These are phyloP conservation scores for Orbilia quercus DNA, from an alignment of 2,329 filamentous ascomycete species.

Conservation along the genomic window DNA sequence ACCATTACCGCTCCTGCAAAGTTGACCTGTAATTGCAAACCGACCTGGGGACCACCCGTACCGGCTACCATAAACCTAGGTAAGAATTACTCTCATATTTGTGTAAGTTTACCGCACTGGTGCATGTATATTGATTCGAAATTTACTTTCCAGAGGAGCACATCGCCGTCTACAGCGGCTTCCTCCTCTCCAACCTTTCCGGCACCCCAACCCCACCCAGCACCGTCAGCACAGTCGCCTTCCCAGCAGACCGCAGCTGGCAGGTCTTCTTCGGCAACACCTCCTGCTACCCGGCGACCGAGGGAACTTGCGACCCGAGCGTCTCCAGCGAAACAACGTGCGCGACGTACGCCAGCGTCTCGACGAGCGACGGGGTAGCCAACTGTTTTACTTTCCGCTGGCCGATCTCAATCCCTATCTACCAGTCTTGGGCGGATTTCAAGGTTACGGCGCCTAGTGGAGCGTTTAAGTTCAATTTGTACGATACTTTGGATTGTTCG, in stretches of 20 bases:
- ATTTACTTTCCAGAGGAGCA: constrained; percentile 34
- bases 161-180: constrained; percentile 47
- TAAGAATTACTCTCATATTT: background rate
- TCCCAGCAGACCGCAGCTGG: constrained; percentile 43
- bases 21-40: constrained; percentile 40
- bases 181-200: constrained; percentile 33
- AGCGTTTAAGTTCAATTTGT: constrained; percentile 46
- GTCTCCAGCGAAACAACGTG: constrained; percentile 21
- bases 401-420: constrained; percentile 36
- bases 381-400: constrained; percentile 44
- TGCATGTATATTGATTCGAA: no score
- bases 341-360: constrained; percentile 5
- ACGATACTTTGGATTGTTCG: constrained; percentile 35
- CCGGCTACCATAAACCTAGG: constrained; percentile 32
- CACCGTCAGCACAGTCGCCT: constrained; percentile 18
- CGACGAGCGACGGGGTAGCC: constrained; percentile 20
- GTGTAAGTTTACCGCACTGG: background rate
- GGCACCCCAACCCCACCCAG: constrained; percentile 43
- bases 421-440: constrained; percentile 20
- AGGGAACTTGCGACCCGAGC: constrained; percentile 7
- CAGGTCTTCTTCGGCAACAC: constrained; percentile 37
- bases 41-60: constrained; percentile 34
- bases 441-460: constrained; percentile 35
- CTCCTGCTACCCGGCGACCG: constrained; percentile 31
- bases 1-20: constrained; percentile 16